Conservation (phyloP, 2,329 filamentous ascomycete species). For the Ophiostoma himal-ulmi region DNA sequence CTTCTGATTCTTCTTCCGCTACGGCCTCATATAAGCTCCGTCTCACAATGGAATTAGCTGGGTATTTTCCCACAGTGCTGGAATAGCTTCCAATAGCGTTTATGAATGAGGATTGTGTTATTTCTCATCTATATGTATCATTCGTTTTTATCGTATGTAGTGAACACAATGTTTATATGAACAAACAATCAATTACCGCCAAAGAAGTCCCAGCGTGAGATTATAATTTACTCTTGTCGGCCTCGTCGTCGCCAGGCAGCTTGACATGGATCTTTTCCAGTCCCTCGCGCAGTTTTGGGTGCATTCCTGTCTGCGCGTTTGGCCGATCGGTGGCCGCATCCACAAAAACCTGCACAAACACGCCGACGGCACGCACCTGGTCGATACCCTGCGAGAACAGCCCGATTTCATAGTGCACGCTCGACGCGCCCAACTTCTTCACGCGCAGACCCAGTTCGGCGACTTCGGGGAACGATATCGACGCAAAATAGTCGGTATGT, state of each 20-base stretch:
- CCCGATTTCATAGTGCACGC: constrained; percentile 83
- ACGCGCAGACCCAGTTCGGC: constrained; percentile 78
- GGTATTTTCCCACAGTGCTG: constrained; percentile 13
- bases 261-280: constrained; percentile 49
- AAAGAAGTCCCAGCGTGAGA: neutral
- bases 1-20: neutral
- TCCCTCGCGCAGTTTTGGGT: constrained; percentile 49
- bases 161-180: neutral
- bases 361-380: constrained; percentile 74
- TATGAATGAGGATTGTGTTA: neutral
- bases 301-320: constrained; percentile 56
- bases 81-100: constrained; percentile 19
- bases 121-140: neutral
- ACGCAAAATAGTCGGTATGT: constrained; percentile 78
- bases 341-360: constrained; percentile 86
- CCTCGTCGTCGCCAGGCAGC: constrained; percentile 21
- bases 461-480: constrained; percentile 73
- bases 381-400: constrained; percentile 72
- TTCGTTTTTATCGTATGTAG: neutral
- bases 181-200: too few species aligned
- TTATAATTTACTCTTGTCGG: neutral
- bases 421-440: constrained; percentile 76
- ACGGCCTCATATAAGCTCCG: neutral
- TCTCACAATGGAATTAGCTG: neutral
- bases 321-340: constrained; percentile 65